These are phyloP conservation scores for Paramecium biaurelia DNA, from an alignment of 73 alveolate genomes.

Conservation along the genomic window DNA sequence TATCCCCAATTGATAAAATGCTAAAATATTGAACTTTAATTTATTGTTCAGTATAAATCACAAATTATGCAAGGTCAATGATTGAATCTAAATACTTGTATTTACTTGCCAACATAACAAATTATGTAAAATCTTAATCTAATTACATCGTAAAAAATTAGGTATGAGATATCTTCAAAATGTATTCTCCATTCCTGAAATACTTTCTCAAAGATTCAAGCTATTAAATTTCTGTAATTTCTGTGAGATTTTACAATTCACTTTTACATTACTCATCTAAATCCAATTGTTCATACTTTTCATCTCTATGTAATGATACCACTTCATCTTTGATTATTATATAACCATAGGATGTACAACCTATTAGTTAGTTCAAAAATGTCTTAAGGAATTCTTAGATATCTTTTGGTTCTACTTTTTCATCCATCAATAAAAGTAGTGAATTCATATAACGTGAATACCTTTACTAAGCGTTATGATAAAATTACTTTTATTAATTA, in stretches of 20 bases:
- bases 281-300: not conserved
- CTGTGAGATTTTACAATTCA: not conserved
- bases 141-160: not conserved
- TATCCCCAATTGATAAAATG: not conserved
- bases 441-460: conserved; percentile 37
- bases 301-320: not conserved
- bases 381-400: not conserved
- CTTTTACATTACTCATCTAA: not conserved
- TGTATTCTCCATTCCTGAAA: not conserved
- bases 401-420: not conserved
- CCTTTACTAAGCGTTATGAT: not conserved
- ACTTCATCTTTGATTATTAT: not conserved
- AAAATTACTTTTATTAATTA: not conserved
- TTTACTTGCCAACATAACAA: not conserved
- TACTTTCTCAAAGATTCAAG: not conserved
- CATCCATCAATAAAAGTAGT: conserved; percentile 9
- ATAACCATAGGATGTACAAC: not conserved
- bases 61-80: not conserved
- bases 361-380: not conserved
- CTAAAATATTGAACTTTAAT: conserved; percentile 6
- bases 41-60: not conserved
- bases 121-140: not conserved
- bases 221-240: not conserved
- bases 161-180: not conserved
- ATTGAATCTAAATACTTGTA: not conserved